phyloP scores from a whole-genome alignment of 75 land plant genomes.

The Ceratopteris richardii region DNA sequence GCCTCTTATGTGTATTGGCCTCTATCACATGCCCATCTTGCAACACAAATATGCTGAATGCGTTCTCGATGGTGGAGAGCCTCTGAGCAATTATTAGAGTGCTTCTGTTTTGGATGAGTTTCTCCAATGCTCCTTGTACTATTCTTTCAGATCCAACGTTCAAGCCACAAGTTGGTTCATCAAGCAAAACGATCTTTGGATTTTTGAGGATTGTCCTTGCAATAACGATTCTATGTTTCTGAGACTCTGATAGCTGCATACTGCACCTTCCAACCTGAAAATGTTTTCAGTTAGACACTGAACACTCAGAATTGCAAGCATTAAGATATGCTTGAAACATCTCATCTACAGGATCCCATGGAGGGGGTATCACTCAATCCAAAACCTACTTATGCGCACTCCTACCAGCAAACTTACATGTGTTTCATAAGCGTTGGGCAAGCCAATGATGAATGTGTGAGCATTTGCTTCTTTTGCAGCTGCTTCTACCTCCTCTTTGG shows the following conservation, averaged over 20 bases:
- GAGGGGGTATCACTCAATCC: no score
- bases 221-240: constrained; percentile 35
- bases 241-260: constrained; percentile 38
- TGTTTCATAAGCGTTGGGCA: constrained; percentile 18
- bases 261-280: constrained; percentile 31
- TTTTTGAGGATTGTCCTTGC: constrained; percentile 40
- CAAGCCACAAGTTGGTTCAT: constrained; percentile 44
- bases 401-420: constrained; percentile 3
- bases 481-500: constrained; percentile 2
- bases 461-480: constrained; percentile 24
- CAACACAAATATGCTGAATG: constrained; percentile 24
- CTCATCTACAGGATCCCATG: no score
- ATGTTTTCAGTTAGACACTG: no score
- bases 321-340: no score
- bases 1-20: constrained; percentile 23
- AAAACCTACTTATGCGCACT: no score
- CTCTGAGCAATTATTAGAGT: constrained; percentile 40
- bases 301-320: no score
- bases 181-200: constrained; percentile 30
- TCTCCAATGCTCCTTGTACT: constrained; percentile 35
- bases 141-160: constrained; percentile 29
- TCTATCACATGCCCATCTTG: constrained; percentile 32
- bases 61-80: constrained; percentile 32
- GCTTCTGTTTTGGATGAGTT: constrained; percentile 30
- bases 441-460: constrained; percentile 7